phyloP scores from a whole-genome alignment of 768 basidiomycete species.

The Lactarius sanguifluus region DNA sequence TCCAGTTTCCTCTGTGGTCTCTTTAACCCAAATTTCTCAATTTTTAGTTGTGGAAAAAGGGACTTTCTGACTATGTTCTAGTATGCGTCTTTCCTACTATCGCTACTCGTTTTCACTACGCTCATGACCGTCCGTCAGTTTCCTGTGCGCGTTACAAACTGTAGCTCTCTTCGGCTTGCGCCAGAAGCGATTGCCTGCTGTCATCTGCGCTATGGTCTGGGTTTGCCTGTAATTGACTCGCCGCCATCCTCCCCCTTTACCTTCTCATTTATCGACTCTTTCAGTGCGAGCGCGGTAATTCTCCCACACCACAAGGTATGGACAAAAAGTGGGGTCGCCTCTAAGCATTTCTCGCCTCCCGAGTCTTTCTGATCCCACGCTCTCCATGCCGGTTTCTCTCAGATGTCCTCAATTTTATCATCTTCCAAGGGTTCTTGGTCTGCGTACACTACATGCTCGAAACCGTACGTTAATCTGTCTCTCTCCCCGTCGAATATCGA shows the following conservation, averaged over 20 bases:
- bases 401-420: slow-evolving; percentile 68
- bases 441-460: slow-evolving; percentile 57
- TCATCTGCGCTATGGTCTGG: slow-evolving; percentile 56
- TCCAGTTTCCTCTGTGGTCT: slow-evolving; percentile 46
- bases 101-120: slow-evolving; percentile 20
- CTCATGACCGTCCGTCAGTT: slow-evolving; percentile 30
- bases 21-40: slow-evolving; percentile 35
- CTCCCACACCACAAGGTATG: slow-evolving; percentile 42
- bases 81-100: slow-evolving; percentile 29
- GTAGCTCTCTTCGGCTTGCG: slow-evolving; percentile 72
- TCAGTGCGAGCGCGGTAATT: slow-evolving; percentile 39
- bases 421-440: slow-evolving; percentile 81
- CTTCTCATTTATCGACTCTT: slow-evolving; percentile 31
- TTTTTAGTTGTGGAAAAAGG: slow-evolving; percentile 45
- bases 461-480: slow-evolving; percentile 36
- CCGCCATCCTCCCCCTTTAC: slow-evolving; percentile 32
- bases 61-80: slow-evolving; percentile 43
- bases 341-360: not conserved
- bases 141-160: slow-evolving; percentile 48
- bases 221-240: slow-evolving; percentile 35
- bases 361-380: slow-evolving; percentile 17
- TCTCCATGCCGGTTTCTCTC: not conserved
- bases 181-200: slow-evolving; percentile 64
- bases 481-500: slow-evolving; percentile 21
- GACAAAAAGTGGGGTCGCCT: slow-evolving; percentile 40